Evolutionary conservation across 345 rosid species (phyloP).

Genomic region (Pseudoturritis turrita): DNA sequence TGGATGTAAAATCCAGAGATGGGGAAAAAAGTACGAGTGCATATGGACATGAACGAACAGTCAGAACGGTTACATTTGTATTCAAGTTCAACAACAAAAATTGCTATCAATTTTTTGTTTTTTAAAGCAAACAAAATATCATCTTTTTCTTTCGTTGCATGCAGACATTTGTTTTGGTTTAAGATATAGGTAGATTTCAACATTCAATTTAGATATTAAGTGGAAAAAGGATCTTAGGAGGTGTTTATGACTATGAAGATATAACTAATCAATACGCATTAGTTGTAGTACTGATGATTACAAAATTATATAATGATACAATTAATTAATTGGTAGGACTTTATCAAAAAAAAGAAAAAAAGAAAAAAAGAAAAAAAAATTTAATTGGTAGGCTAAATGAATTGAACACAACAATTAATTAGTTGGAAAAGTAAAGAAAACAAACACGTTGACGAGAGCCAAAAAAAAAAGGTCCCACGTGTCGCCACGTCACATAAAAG

Average conservation of each 20-base stretch:
- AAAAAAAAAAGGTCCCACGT: background rate
- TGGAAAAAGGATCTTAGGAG: background rate
- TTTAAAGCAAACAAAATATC: background rate
- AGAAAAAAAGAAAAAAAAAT: too few relatives aligned
- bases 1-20: background rate
- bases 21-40: background rate
- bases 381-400: background rate
- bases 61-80: background rate
- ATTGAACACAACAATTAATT: background rate
- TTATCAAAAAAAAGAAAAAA: too few relatives aligned
- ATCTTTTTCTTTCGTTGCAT: background rate
- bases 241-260: background rate
- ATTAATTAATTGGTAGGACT: background rate
- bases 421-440: background rate
- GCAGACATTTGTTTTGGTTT: background rate
- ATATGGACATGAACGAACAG: background rate
- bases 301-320: background rate
- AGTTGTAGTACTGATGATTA: background rate
- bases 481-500: slow-evolving; percentile 22
- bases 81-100: too few relatives aligned
- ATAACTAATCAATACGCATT: background rate
- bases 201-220: background rate
- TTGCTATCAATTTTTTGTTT: too few relatives aligned
- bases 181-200: background rate
- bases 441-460: slow-evolving; percentile 7